Conservation (phyloP, 1,284 basidiomycete genomes). For the Gymnopus androsaceus region DNA sequence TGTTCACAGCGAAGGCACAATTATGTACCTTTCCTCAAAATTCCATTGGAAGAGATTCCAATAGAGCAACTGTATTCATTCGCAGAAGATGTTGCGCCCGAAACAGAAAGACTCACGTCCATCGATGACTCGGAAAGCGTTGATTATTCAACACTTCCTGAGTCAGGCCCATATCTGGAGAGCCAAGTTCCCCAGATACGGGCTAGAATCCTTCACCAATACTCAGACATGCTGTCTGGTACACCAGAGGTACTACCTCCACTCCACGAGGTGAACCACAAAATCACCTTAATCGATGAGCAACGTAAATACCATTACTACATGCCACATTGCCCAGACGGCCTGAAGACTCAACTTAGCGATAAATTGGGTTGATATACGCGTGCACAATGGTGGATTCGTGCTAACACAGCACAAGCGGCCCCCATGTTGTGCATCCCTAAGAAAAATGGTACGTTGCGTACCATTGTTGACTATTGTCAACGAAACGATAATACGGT, state of each 20-base stretch:
- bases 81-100: neutral
- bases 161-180: slow-evolving; percentile 1
- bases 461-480: too few species aligned
- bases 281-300: slow-evolving; percentile 32
- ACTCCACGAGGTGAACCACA: slow-evolving; percentile 31
- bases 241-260: slow-evolving; percentile 27
- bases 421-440: too few species aligned
- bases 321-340: slow-evolving; percentile 38
- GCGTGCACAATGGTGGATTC: too few species aligned
- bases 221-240: slow-evolving; percentile 24
- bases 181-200: slow-evolving; percentile 21
- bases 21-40: too few species aligned
- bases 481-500: too few species aligned
- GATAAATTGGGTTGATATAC: too few species aligned
- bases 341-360: too few species aligned
- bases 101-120: neutral
- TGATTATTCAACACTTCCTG: neutral
- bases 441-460: too few species aligned
- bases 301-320: slow-evolving; percentile 26
- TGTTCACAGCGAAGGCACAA: neutral
- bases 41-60: neutral
- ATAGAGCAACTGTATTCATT: neutral
- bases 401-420: too few species aligned
- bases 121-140: neutral
- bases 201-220: slow-evolving; percentile 23